Evolutionary conservation across 306 rosid genomes (phyloP).

Genomic region (Astragalus glycyphyllos): DNA sequence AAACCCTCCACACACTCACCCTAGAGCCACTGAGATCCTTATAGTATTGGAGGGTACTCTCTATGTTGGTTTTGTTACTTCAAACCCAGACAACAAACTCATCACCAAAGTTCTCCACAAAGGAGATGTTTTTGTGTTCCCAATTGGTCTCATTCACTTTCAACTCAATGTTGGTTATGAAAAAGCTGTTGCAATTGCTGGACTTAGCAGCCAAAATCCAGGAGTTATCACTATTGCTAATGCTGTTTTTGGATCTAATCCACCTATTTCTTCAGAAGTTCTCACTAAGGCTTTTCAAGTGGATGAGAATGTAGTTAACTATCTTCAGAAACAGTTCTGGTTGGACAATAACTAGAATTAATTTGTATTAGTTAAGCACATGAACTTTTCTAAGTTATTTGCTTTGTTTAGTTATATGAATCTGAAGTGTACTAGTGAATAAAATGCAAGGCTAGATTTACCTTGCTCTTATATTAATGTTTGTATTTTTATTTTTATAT

Average conservation of each 20-base stretch:
- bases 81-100: conserved; percentile 33
- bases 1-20: conserved; percentile 39
- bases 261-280: conserved; percentile 40
- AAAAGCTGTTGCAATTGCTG: conserved; percentile 39
- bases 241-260: conserved; percentile 44
- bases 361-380: no score
- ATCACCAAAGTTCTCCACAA: conserved; percentile 36
- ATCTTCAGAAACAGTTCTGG: conserved; percentile 43
- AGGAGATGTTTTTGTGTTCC: conserved; percentile 40
- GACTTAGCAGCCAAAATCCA: conserved; percentile 36
- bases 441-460: conserved; percentile 6
- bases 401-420: not conserved
- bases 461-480: not conserved
- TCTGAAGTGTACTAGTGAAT: not conserved
- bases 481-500: not conserved
- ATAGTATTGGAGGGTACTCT: conserved; percentile 46
- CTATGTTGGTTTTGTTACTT: conserved; percentile 47
- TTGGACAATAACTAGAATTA: conserved; percentile 13
- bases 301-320: conserved; percentile 13
- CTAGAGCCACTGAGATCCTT: conserved; percentile 33
- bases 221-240: conserved; percentile 35
- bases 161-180: conserved; percentile 39
- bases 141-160: conserved; percentile 47
- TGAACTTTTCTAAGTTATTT: not conserved
- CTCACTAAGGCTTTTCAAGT: conserved; percentile 48